Conservation (phyloP, 306 rosid genomes). For the Quercus robur region DNA sequence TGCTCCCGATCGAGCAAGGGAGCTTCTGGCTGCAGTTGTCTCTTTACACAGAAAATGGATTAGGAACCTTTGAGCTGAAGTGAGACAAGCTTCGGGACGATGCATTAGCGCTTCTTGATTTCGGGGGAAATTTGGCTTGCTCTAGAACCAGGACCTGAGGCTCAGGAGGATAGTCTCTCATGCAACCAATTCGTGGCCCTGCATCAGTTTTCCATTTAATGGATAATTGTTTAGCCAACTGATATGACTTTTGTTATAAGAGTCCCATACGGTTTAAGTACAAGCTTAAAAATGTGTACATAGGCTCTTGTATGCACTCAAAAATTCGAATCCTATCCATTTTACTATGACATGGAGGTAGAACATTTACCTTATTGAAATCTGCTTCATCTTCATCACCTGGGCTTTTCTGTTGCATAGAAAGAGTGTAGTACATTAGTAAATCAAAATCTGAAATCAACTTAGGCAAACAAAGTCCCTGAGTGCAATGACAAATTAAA, state of each 20-base stretch:
- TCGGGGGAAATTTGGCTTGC: slow-evolving; percentile 73
- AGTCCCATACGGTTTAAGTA: too few relatives aligned
- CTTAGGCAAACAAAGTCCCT: background rate
- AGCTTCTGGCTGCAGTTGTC: background rate
- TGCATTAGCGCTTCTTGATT: background rate
- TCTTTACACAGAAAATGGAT: slow-evolving; percentile 27
- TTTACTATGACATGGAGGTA: too few relatives aligned
- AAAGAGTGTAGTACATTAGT: background rate
- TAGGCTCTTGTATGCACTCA: too few relatives aligned
- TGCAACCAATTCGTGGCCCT: slow-evolving; percentile 85
- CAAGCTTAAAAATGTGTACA: too few relatives aligned
- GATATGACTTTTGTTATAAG: slow-evolving; percentile 50
- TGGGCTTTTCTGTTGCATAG: slow-evolving; percentile 55
- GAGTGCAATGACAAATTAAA: background rate
- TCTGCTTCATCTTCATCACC: slow-evolving; percentile 27
- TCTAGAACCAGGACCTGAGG: slow-evolving; percentile 63
- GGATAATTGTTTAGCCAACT: slow-evolving; percentile 58
- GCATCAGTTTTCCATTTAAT: slow-evolving; percentile 83
- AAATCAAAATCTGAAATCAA: background rate
- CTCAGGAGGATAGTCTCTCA: slow-evolving; percentile 85
- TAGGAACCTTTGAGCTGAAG: slow-evolving; percentile 25
- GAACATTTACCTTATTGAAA: too few relatives aligned
- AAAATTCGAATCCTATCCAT: slow-evolving; percentile 24
- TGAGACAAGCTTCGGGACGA: slow-evolving; percentile 33
- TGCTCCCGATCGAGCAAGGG: background rate